Conservation (phyloP, 768 basidiomycete species). For the Suillus cothurnatus region DNA sequence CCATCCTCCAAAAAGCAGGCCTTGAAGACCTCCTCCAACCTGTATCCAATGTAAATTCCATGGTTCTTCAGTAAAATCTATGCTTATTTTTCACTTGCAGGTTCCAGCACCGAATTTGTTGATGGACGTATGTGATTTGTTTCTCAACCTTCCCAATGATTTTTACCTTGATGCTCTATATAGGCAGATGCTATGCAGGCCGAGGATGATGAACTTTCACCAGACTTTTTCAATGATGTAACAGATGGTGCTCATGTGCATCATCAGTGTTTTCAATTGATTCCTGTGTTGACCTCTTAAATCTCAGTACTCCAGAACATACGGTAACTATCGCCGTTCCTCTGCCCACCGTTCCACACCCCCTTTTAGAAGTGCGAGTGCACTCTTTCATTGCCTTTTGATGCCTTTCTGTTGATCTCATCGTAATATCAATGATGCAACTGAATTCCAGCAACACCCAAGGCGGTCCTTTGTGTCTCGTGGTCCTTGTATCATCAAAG, state of each 20-base stretch:
- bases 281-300: not conserved
- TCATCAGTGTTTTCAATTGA: not conserved
- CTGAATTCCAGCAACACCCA: not conserved
- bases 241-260: not conserved
- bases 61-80: not conserved
- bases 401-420: not conserved
- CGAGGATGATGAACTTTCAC: not conserved
- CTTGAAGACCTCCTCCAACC: not conserved
- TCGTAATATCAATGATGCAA: not conserved
- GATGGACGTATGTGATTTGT: not conserved
- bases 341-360: not conserved
- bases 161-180: not conserved
- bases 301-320: not conserved
- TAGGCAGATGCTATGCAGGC: too few species aligned
- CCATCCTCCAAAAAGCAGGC: not conserved
- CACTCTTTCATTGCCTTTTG: not conserved
- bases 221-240: not conserved
- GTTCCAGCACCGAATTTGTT: not conserved
- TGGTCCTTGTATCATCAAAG: not conserved
- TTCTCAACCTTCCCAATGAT: not conserved
- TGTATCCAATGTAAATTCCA: not conserved
- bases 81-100: not conserved
- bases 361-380: not conserved
- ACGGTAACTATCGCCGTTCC: not conserved
- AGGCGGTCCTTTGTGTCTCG: not conserved